Evolutionary conservation across 352 stramenopile genomes (phyloP).

Genomic region (Globisporangium cystogenes): DNA sequence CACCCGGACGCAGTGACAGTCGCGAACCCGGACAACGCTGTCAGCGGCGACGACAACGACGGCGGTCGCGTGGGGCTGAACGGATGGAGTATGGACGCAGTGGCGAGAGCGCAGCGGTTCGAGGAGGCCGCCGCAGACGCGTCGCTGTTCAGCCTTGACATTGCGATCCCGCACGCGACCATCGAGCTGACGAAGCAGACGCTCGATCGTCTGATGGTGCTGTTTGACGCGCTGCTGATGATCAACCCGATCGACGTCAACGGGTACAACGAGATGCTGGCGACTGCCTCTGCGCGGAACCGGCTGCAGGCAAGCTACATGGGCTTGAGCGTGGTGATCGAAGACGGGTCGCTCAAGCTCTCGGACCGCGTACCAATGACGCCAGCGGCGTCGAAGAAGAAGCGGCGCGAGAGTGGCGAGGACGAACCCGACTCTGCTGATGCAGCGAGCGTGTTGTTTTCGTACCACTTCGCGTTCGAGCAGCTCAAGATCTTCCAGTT

Average conservation of each 20-base stretch:
- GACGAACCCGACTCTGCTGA: not conserved
- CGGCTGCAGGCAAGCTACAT: conserved; percentile 74
- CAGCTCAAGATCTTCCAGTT: conserved; percentile 80
- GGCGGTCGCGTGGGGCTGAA: conserved; percentile 74
- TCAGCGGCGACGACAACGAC: conserved; percentile 77
- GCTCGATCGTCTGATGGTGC: conserved; percentile 73
- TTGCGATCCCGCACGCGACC: conserved; percentile 47
- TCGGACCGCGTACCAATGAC: conserved; percentile 36
- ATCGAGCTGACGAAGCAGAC: conserved; percentile 60
- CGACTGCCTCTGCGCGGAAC: conserved; percentile 35
- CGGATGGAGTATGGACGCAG: conserved; percentile 67
- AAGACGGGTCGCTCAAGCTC: conserved; percentile 55
- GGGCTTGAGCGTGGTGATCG: conserved; percentile 54
- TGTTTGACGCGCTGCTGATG: conserved; percentile 81
- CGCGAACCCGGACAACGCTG: conserved; percentile 22
- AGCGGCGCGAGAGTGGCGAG: conserved; percentile 3
- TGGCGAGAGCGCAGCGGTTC: conserved; percentile 52
- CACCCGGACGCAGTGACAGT: conserved; percentile 29
- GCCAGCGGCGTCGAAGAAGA: not conserved
- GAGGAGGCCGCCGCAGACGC: conserved; percentile 46
- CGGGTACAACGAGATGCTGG: conserved; percentile 69
- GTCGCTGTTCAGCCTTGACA: conserved; percentile 53
- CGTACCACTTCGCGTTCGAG: conserved; percentile 76
- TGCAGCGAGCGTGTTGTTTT: conserved; percentile 22
- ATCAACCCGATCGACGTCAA: conserved; percentile 87